Evolutionary conservation across 495 filamentous ascomycete species (phyloP).

Genomic region (Podospora conica): DNA sequence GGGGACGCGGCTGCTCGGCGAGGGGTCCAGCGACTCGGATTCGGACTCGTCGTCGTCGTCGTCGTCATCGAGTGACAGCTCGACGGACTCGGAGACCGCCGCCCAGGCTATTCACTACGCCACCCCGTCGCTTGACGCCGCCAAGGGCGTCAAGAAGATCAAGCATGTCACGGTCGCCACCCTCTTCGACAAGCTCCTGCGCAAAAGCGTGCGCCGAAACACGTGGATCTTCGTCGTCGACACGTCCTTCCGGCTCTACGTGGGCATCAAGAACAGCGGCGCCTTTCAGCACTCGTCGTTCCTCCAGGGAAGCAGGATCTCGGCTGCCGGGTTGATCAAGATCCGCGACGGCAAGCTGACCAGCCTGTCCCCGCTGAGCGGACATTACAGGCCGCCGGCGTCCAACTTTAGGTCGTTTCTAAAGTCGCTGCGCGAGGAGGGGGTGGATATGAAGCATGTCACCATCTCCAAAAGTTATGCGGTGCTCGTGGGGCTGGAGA

Average conservation of each 20-base stretch:
- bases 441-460: slow-evolving; percentile 72
- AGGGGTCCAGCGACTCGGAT: slow-evolving; percentile 16
- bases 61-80: slow-evolving; percentile 5
- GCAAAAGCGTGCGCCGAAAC: slow-evolving; percentile 64
- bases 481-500: slow-evolving; percentile 74
- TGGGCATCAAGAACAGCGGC: slow-evolving; percentile 84
- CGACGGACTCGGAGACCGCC: slow-evolving; percentile 13
- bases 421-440: slow-evolving; percentile 59
- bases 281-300: slow-evolving; percentile 90
- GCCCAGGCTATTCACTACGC: slow-evolving; percentile 44
- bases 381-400: slow-evolving; percentile 80
- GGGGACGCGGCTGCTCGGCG: slow-evolving; percentile 18
- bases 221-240: slow-evolving; percentile 92
- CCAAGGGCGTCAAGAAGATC: slow-evolving; percentile 56
- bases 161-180: slow-evolving; percentile 61
- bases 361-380: slow-evolving; percentile 53
- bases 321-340: slow-evolving; percentile 78
- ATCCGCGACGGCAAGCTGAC: slow-evolving; percentile 70
- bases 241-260: slow-evolving; percentile 78
- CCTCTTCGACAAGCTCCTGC: slow-evolving; percentile 64
- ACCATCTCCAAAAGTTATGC: slow-evolving; percentile 76
- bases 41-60: slow-evolving; percentile 11
- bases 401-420: slow-evolving; percentile 78
- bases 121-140: slow-evolving; percentile 46
- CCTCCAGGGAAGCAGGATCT: slow-evolving; percentile 71